Base-by-base conservation (phyloP, 106 monocot genomes). In the Phalaenopsis equestris region DNA sequence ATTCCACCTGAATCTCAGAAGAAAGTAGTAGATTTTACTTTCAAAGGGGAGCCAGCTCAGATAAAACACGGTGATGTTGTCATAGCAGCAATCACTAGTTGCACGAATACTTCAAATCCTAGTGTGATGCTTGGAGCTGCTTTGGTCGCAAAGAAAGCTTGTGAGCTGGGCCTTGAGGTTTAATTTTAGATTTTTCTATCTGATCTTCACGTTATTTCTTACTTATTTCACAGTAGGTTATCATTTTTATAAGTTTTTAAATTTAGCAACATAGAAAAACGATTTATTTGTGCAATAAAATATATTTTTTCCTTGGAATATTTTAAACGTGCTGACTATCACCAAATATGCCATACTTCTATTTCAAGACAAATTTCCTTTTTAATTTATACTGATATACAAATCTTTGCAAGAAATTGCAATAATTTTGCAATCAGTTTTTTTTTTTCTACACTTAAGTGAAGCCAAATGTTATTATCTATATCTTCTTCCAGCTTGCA, bases 111-210 rank as follows among this genome's bases (percentile, higher is more conserved):
- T 30, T 96, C 96, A 86, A 96, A 96, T 84, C 96, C 96, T 65
- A 96, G 91, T 86, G 96, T 96, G 19, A 96, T 96, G 96, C 89
- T 96, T 70, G 96, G 89, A 81, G 93, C 96, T 88, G 96, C 93
- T 81, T 80, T 96, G 78, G 96, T 96, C 75, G 96, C 96, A 37
- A 96, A 96, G 79, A 96, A 96, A 79, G 96, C 96, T 55, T 96
- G 93, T 74, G 96, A 96, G 41, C 80, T 93, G 6, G 96, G 96
- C 64, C 93, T 96, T 75, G 93, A 96, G 96, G 96, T 96, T 80
- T 47, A 42, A 78, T 78, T 52, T 78, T 70, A 30, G 61, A 18
- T 70, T 70, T 70, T 12, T 70, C 38, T 37, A 70, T 8, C 38
- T 70, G 37, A 70, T 16, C n/a, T 64, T 64, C 21, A 61, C 21